A percentile compares a stretch with the other conserved stretches of the same genome.
Evolutionary conservation across 108 stramenopile genomes (phyloP).

Genomic region (Cafeteria roenbergensis): DNA sequence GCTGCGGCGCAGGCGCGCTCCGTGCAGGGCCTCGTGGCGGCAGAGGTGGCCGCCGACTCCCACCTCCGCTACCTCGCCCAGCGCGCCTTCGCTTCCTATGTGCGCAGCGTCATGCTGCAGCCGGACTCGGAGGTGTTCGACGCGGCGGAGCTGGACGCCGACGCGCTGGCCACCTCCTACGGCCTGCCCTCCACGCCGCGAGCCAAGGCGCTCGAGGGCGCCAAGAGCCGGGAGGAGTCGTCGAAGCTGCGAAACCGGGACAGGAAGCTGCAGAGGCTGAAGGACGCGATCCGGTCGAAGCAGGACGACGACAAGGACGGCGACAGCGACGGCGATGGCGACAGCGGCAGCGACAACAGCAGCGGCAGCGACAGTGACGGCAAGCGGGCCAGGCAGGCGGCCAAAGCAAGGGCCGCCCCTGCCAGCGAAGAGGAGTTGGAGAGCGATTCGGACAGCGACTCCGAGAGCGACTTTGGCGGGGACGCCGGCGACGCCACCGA

Average conservation of each 20-base stretch:
- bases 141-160: slow-evolving; percentile 55
- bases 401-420: neutral
- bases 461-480: no score
- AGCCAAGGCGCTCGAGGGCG: slow-evolving; percentile 45
- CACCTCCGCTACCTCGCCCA: slow-evolving; percentile 60
- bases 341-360: neutral
- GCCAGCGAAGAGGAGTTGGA: neutral
- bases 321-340: neutral
- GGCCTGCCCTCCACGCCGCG: slow-evolving; percentile 72
- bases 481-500: neutral
- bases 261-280: slow-evolving; percentile 63
- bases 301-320: slow-evolving; percentile 11
- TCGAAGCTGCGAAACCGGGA: slow-evolving; percentile 76
- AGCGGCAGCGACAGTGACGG: neutral
- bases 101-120: slow-evolving; percentile 70
- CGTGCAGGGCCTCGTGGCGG: slow-evolving; percentile 66
- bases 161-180: slow-evolving; percentile 65
- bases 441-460: no score
- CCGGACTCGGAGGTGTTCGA: slow-evolving; percentile 64
- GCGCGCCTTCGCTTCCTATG: slow-evolving; percentile 76
- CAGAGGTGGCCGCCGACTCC: slow-evolving; percentile 61
- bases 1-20: slow-evolving; percentile 78
- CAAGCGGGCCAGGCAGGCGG: neutral
- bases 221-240: slow-evolving; percentile 46
- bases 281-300: slow-evolving; percentile 43